Base-by-base conservation (phyloP, 2,329 filamentous ascomycete genomes). In the Penicillium sp. region DNA sequence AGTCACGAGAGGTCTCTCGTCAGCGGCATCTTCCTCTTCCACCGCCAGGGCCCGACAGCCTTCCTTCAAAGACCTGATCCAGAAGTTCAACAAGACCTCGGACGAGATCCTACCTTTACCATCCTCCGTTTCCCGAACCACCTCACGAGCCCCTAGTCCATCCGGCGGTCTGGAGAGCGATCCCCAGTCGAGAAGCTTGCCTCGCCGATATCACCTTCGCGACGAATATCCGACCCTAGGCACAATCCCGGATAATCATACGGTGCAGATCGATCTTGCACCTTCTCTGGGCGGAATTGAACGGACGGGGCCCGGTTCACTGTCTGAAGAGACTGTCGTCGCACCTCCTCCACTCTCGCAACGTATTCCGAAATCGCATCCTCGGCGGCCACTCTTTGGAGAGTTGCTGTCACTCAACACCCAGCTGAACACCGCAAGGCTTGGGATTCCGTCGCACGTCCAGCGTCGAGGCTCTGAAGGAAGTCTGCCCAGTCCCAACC, bases 11-110 rank as follows among this genome's bases (percentile, higher is more conserved):
- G 52, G 35, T 35, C 25, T 39, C 26, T 61, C 50, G 50, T 47
- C 38, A 50, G 61, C 45, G 34, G 40, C 28, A 35, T 44, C 50
- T 36, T 39, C 54, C 33, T 46, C 48, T 39, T 46, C 58, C 27
- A 49, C 52, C 25, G 48, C 51, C 28, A 63, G 65, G 59, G 69
- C 56, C 54, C 68, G 71, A 55, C 78, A 85, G 56, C 76, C 82
- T n/a, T 90, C 85, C 51, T 86, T 93, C 57, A 88, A 85, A 69
- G 87, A 93, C 63, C 75, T 93, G 53, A 83, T 87, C 60, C 88
- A 84, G 67, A 83, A 80, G 46, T 93, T 91, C 70, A 86, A 91
- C 66, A 81, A 84, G 62, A 82, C 76, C 56, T 73, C 61, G 32
- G 73, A 75, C 52, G 67, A 72, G 51, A 58, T 71, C 42, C 70